Evolutionary conservation across 2,329 filamentous ascomycete genomes (phyloP).

Genomic region (Cladorrhinum sp.): DNA sequence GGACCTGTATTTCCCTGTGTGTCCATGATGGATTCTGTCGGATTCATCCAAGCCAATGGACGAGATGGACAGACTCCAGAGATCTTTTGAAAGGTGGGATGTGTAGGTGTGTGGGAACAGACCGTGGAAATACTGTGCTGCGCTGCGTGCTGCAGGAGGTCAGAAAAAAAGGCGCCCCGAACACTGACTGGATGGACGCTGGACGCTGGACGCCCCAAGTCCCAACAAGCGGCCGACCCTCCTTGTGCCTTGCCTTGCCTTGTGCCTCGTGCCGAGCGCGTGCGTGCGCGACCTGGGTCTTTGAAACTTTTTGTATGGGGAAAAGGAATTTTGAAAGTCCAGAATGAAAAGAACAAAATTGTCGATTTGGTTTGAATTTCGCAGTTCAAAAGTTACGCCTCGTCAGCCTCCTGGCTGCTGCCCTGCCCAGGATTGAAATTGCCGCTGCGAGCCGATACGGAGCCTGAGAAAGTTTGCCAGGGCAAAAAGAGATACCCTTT

Average conservation of each 20-base stretch:
- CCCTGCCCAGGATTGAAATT: not conserved
- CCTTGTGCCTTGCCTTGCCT: not conserved
- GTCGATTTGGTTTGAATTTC: not conserved
- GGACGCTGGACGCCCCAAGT: not conserved
- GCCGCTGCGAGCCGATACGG: not conserved
- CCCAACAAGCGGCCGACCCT: not conserved
- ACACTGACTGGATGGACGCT: too few species aligned
- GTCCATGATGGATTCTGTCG: slow-evolving; percentile 15
- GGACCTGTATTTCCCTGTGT: slow-evolving; percentile 20
- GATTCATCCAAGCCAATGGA: not conserved
- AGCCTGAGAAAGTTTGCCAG: not conserved
- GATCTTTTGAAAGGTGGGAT: not conserved
- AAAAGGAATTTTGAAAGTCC: not conserved
- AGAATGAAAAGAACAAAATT: not conserved
- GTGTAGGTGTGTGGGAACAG: slow-evolving; percentile 16
- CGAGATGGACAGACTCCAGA: slow-evolving; percentile 7
- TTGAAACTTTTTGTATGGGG: not conserved
- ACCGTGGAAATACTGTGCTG: slow-evolving; percentile 23
- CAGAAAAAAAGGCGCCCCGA: slow-evolving; percentile 8
- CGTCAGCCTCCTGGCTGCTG: not conserved
- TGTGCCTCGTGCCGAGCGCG: not conserved
- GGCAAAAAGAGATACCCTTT: not conserved
- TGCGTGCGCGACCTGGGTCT: not conserved
- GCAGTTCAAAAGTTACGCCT: slow-evolving; percentile 3
- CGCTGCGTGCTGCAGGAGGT: slow-evolving; percentile 13